Conservation (phyloP, 1,284 basidiomycete species). For the Malassezia caprae region DNA sequence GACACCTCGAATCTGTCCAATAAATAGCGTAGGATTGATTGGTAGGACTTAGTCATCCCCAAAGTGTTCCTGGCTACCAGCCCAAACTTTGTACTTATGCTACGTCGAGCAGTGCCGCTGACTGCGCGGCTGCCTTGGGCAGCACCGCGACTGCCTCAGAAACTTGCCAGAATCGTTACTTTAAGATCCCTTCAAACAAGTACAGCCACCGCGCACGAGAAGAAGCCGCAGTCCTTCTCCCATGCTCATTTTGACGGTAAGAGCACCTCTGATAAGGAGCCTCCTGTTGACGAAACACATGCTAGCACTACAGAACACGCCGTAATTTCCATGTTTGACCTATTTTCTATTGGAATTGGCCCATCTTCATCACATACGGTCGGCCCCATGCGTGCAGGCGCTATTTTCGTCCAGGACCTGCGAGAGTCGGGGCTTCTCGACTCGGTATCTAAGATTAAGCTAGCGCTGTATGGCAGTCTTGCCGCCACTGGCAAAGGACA, state of each 20-base stretch:
- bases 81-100: neutral
- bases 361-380: constrained; percentile 57
- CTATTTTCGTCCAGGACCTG: constrained; percentile 66
- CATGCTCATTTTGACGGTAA: constrained; percentile 17
- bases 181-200: neutral
- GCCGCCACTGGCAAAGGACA: constrained; percentile 70
- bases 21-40: neutral
- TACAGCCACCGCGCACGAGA: neutral
- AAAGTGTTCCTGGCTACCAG: neutral
- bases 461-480: constrained; percentile 62
- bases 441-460: constrained; percentile 67
- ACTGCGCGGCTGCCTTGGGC: neutral
- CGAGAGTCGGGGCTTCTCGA: constrained; percentile 61
- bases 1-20: neutral
- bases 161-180: neutral
- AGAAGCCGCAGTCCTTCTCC: constrained; percentile 14
- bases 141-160: neutral
- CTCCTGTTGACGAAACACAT: neutral
- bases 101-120: neutral
- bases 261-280: neutral
- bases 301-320: constrained; percentile 62
- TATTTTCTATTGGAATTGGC: constrained; percentile 76
- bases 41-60: neutral
- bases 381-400: constrained; percentile 75
- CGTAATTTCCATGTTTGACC: constrained; percentile 64